Conservation (phyloP, 768 basidiomycete species). For the Leccinellum luteum region DNA sequence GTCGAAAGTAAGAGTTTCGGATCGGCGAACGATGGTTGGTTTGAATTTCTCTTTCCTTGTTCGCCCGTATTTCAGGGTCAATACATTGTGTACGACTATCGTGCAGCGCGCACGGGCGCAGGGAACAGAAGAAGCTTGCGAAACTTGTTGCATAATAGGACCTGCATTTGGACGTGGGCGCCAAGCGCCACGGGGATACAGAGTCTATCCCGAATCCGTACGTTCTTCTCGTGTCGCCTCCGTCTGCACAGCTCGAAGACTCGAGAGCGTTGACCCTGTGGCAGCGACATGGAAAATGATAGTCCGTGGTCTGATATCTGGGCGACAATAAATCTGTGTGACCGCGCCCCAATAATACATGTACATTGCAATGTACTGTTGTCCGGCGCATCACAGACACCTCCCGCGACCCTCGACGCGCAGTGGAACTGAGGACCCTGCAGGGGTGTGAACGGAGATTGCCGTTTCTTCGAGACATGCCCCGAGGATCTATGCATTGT, state of each 20-base stretch:
- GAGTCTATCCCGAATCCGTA: not conserved
- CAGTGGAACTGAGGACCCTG: not conserved
- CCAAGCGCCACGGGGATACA: not conserved
- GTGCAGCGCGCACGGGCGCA: not conserved
- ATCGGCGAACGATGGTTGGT: not conserved
- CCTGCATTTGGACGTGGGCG: not conserved
- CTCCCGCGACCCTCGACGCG: slow-evolving; percentile 2
- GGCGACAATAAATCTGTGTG: not conserved
- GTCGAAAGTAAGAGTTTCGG: not conserved
- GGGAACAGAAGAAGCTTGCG: not conserved
- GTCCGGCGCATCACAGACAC: not conserved
- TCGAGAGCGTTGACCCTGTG: not conserved
- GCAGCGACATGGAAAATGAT: not conserved
- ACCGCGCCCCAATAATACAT: not conserved
- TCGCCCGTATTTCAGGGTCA: no score
- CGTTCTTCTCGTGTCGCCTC: not conserved
- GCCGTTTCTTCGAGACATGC: not conserved
- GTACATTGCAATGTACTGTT: not conserved
- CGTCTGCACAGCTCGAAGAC: not conserved
- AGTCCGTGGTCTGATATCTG: not conserved
- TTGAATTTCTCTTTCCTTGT: not conserved
- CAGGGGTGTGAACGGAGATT: not conserved
- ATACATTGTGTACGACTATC: no score
- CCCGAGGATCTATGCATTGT: not conserved
- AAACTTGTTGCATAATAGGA: not conserved